Evolutionary conservation across 352 stramenopile genomes (phyloP).

Genomic region (Phytophthora nicotianae): DNA sequence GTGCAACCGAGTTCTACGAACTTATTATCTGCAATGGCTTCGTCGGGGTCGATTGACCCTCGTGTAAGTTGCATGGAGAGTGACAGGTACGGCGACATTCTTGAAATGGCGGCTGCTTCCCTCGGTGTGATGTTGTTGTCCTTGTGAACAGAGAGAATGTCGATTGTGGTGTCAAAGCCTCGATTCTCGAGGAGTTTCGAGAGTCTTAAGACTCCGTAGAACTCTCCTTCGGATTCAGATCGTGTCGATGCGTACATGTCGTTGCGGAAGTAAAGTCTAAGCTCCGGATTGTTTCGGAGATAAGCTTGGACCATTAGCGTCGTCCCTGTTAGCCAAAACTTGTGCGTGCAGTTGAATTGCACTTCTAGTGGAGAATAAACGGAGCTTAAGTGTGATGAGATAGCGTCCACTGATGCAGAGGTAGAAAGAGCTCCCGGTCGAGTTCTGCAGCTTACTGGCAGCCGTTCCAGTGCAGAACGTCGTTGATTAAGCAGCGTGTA

Average conservation of each 20-base stretch:
- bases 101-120: slow-evolving; percentile 51
- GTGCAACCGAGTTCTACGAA: slow-evolving; percentile 55
- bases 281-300: slow-evolving; percentile 34
- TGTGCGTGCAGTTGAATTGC: slow-evolving; percentile 69
- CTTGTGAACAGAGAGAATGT: slow-evolving; percentile 42
- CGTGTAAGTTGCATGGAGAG: slow-evolving; percentile 51
- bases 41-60: slow-evolving; percentile 40
- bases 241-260: slow-evolving; percentile 77
- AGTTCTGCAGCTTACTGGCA: slow-evolving; percentile 10
- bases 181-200: slow-evolving; percentile 37
- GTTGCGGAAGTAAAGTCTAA: slow-evolving; percentile 62
- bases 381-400: slow-evolving; percentile 11
- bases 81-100: slow-evolving; percentile 55
- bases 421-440: slow-evolving; percentile 1
- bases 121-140: slow-evolving; percentile 53
- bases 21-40: slow-evolving; percentile 37
- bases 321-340: slow-evolving; percentile 57
- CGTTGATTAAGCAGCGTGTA: slow-evolving; percentile 66
- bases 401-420: not conserved
- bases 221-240: slow-evolving; percentile 46
- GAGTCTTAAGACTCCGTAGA: slow-evolving; percentile 49
- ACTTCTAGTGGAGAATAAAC: slow-evolving; percentile 28
- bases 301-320: slow-evolving; percentile 37
- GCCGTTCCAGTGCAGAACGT: slow-evolving; percentile 59
- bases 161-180: slow-evolving; percentile 53